Base-by-base conservation (phyloP, 106 monocot genomes). In the Alisma plantagoaquatica region DNA sequence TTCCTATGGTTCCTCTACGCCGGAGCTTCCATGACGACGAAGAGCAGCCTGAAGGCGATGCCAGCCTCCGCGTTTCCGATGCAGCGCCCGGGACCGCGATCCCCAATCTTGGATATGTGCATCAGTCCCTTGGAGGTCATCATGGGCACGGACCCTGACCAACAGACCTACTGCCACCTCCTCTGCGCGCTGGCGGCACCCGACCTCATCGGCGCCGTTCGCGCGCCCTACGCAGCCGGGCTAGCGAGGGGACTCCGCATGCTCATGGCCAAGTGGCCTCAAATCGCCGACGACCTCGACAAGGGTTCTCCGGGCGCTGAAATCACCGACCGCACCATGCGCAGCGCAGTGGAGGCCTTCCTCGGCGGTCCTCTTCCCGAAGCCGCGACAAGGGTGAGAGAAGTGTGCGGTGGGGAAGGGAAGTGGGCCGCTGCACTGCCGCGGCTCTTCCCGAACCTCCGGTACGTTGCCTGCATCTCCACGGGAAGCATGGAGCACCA, bases 401-500 rank as follows among this genome's bases (percentile, higher is more conserved):
- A 21, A 21, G 22, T 46, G 21, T 70, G 68, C n/a, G 10, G 55
- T 2, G 50, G 33, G 22, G 29, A 26, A 26, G 49, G 42, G 28
- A 56, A 49, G 10, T 74, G 76, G 76, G 15, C 7, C 2, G 70
- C 69, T 14, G 61, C 70, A 31, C 20, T 70, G n/a, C 23, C 27
- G 2, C 15, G 35, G 11, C 12, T 76, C 24, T 76, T 64, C 70
- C 65, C 76, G 5, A 52, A 60, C 25, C 3, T 35, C n/a, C 19
- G 66, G 31, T 66, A 70, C 44, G 24, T 76, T 11, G 53, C 59
- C 7, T 54, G 65, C 10, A 63, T 76, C 12, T 51, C 55, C 27
- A 76, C 76, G 0, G 76, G 76, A 10, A 61, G 51, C 31, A 76
- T 70, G 76, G 61, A 55, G 66, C 70, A 76, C 33, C 66, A 76